phyloP scores from a whole-genome alignment of 495 filamentous ascomycete species.

The Lasiosphaeriaceae sp. region DNA sequence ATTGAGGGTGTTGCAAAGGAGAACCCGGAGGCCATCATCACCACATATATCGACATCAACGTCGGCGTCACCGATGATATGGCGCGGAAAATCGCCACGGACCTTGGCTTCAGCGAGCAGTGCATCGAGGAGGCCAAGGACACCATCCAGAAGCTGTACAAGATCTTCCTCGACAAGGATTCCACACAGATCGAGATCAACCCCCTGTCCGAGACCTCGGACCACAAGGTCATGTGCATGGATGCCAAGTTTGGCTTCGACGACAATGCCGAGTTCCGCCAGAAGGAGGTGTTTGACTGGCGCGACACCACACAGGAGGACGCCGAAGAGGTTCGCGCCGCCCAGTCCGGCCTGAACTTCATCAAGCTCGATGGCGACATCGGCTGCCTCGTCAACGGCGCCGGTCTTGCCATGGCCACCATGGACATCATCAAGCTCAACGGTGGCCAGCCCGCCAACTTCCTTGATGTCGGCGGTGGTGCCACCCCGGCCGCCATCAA shows the following conservation, averaged over 20 bases:
- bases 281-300: constrained; percentile 92
- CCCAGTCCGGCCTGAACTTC: constrained; percentile 92
- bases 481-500: constrained; percentile 95
- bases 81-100: constrained; percentile 80
- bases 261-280: constrained; percentile 97
- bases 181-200: constrained; percentile 99
- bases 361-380: constrained; percentile 99
- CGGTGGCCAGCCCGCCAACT: constrained; percentile 93
- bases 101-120: constrained; percentile 94
- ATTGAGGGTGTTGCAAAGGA: constrained; percentile 98
- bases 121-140: constrained; percentile 91
- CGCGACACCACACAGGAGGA: constrained; percentile 95
- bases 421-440: constrained; percentile 99
- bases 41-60: constrained; percentile 90
- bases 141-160: constrained; percentile 97
- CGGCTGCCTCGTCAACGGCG: constrained; percentile 97
- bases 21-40: constrained; percentile 90
- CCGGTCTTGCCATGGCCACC: constrained; percentile 98
- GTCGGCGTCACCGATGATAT: constrained; percentile 92
- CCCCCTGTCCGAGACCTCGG: constrained; percentile 92
- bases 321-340: constrained; percentile 93
- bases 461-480: constrained; percentile 97
- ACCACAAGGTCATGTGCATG: constrained; percentile 97
- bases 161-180: constrained; percentile 96
- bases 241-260: constrained; percentile 97